Conservation (phyloP, 768 basidiomycete species). For the Heimioporus sp. region DNA sequence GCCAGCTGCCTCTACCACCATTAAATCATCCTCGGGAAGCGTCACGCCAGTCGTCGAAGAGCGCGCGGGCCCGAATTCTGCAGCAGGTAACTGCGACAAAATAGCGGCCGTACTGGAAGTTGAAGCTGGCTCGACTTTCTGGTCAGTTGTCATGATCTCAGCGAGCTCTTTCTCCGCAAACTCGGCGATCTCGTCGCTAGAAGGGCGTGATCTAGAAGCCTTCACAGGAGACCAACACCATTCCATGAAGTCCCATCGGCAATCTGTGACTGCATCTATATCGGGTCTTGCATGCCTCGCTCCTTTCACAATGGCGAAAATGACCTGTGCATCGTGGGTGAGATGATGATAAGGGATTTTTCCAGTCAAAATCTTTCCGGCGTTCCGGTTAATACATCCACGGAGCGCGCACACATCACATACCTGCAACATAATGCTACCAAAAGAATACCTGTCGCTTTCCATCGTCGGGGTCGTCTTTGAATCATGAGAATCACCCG, state of each 20-base stretch:
- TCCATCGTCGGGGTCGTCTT: no score
- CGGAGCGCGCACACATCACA: background rate
- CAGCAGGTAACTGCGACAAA: no score
- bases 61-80: no score
- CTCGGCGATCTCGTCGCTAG: background rate
- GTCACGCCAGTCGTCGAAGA: no score
- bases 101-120: background rate
- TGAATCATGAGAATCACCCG: no score
- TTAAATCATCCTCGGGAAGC: no score
- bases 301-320: background rate
- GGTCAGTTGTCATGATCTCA: no score
- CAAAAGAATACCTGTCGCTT: background rate
- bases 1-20: no score
- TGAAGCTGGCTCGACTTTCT: conserved; percentile 36
- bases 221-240: background rate
- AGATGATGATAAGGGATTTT: no score
- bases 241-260: background rate
- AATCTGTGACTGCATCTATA: background rate
- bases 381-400: background rate
- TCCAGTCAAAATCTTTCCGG: no score
- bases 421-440: background rate
- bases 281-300: background rate
- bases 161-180: background rate
- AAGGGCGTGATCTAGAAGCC: background rate
- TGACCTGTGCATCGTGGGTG: no score